Conservation (phyloP, 2,329 filamentous ascomycete genomes). For the Bipolaris cookei region DNA sequence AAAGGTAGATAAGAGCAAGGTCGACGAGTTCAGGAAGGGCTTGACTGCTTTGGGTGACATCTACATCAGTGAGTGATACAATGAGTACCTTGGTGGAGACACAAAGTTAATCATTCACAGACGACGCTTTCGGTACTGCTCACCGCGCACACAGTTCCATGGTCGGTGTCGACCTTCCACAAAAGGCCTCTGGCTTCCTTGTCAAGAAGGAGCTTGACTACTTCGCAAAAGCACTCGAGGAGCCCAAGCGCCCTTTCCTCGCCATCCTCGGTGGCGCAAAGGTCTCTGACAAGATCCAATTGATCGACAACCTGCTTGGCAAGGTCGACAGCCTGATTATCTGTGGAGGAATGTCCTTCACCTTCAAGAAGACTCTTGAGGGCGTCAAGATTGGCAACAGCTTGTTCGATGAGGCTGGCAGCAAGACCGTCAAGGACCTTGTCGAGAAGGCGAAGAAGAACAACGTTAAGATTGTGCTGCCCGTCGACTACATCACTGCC, state of each 20-base stretch:
- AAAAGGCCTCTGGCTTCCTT: slow-evolving; percentile 97
- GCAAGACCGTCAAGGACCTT: slow-evolving; percentile 86
- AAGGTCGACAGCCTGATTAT: slow-evolving; percentile 98
- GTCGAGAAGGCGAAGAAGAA: slow-evolving; percentile 97
- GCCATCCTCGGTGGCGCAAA: slow-evolving; percentile 98
- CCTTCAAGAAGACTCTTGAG: slow-evolving; percentile 99
- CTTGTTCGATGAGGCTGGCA: slow-evolving; percentile 91
- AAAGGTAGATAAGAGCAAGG: slow-evolving; percentile 94
- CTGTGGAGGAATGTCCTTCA: slow-evolving; percentile 98
- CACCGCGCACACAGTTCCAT: slow-evolving; percentile 99
- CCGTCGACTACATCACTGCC: slow-evolving; percentile 92
- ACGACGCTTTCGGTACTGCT: slow-evolving; percentile 97
- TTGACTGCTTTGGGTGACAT: slow-evolving; percentile 93
- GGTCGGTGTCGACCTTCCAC: slow-evolving; percentile 93
- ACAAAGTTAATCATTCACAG: slow-evolving; percentile 55
- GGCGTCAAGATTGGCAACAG: slow-evolving; percentile 86
- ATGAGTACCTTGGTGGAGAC: not conserved
- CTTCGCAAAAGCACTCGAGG: slow-evolving; percentile 96
- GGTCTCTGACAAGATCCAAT: slow-evolving; percentile 99
- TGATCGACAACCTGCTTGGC: slow-evolving; percentile 97
- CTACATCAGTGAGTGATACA: slow-evolving; percentile 78
- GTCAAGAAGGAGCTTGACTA: slow-evolving; percentile 99
- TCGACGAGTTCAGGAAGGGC: slow-evolving; percentile 92
- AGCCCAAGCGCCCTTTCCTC: slow-evolving; percentile 92
- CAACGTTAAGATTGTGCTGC: slow-evolving; percentile 92